Percentiles rank a stretch among this genome's conserved stretches.
Evolutionary conservation across 75 land plant species (phyloP).

Genomic region (Picea glauca): DNA sequence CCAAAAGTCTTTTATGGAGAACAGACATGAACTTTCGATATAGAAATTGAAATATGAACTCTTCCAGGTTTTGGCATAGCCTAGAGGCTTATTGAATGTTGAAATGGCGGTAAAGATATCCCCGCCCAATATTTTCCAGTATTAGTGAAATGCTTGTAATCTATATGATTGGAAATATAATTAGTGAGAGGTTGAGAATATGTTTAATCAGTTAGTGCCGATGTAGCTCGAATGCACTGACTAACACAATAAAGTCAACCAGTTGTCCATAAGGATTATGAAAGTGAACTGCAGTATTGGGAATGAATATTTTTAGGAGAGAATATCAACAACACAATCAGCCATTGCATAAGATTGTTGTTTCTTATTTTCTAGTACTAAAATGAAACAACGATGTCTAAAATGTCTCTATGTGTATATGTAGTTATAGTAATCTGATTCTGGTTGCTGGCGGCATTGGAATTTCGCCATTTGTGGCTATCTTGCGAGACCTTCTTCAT

Average conservation of each 20-base stretch:
- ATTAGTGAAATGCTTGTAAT: too few species aligned
- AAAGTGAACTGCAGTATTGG: neutral
- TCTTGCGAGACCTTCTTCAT: conserved; percentile 69
- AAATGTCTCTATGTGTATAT: neutral
- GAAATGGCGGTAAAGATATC: too few species aligned
- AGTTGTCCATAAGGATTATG: neutral
- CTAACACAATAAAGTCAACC: neutral
- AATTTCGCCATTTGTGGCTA: conserved; percentile 80
- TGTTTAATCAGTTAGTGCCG: neutral
- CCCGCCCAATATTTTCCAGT: too few species aligned
- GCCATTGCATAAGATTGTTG: neutral
- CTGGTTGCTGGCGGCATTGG: conserved; percentile 92
- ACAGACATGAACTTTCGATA: too few species aligned
- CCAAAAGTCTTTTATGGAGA: too few species aligned
- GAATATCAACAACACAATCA: neutral
- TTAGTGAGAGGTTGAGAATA: neutral
- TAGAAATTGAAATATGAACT: too few species aligned
- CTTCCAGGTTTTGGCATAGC: too few species aligned
- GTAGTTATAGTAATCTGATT: conserved; percentile 69
- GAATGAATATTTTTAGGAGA: neutral
- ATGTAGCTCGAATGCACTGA: too few species aligned
- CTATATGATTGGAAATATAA: neutral
- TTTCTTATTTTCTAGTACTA: neutral
- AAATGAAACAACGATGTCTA: neutral
- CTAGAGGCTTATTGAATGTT: too few species aligned